Evolutionary conservation across 805 yeast species (phyloP).

Genomic region (Candida hungchunana): DNA sequence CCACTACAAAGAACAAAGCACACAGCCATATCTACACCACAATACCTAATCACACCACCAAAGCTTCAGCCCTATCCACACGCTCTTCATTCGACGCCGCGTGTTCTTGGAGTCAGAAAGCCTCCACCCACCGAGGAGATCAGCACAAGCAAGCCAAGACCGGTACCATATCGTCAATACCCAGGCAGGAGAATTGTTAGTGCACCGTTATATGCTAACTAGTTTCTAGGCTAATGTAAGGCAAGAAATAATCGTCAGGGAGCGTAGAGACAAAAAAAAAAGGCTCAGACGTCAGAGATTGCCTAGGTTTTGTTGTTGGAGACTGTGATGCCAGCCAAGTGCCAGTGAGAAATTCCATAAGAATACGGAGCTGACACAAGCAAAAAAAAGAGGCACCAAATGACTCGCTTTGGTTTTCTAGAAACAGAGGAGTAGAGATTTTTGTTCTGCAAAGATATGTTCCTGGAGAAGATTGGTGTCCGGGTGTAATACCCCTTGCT

Average conservation of each 20-base stretch:
- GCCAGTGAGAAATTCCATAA: no score
- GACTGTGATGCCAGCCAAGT: no score
- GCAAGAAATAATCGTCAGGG: slow-evolving; percentile 3
- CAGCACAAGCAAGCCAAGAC: background rate
- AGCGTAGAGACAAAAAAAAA: background rate
- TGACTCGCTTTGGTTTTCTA: no score
- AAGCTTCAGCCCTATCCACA: no score
- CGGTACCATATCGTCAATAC: background rate
- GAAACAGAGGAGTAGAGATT: no score
- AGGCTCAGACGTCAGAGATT: slow-evolving; percentile 3
- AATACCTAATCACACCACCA: background rate
- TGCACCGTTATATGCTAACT: background rate
- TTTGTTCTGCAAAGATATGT: no score
- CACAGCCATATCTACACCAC: background rate
- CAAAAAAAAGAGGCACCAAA: no score
- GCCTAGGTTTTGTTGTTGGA: no score
- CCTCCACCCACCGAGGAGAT: background rate
- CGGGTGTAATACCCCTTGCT: no score
- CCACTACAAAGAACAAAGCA: background rate
- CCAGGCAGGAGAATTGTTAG: background rate
- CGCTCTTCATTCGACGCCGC: background rate
- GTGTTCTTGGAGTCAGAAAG: background rate
- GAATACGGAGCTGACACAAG: no score
- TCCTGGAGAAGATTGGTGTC: no score
- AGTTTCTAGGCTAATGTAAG: background rate